Base-by-base conservation (phyloP, 305 asterid species). In the Solanum hybrid region DNA sequence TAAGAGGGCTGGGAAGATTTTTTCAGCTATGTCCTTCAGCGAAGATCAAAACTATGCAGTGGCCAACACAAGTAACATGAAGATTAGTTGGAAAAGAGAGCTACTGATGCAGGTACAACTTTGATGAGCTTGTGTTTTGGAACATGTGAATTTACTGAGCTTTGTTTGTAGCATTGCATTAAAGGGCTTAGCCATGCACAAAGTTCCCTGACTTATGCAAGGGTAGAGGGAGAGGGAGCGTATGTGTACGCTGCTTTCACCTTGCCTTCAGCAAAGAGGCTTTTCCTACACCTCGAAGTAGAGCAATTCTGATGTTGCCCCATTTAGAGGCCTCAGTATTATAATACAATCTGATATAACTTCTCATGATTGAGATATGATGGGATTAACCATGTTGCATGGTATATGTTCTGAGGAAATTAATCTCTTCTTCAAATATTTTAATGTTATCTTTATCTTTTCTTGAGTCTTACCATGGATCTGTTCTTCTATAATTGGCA, bases 1-100 rank as follows among this genome's bases (percentile, higher is more conserved):
- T 91, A 97, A 97, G 93, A 95, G 97, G 93, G 96, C 98, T 1
- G 99, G 98, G 24, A 97, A 97, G 95, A 95, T 97, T 82, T 97
- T 97, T 92, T 95, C 99, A 2, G 90, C 96, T 32, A 96, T 96
- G 98, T 97, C 99, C 46, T 97, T 97, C 89, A 91, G 86, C 26
- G 96, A 93, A 89, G 92, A 91, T 92, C 87, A 86, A 10, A 26
- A 79, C 82, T 78, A 35, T 76, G 92, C 80, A 4, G 91, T 37
- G 86, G 92, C 91, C 8, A 91, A 93, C 89, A 77, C 92, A 86
- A 92, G 94, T 90, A 86, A 89, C 89, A 89, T 88, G 89, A 89
- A 75, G 79, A 91, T 89, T 85, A 92, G 93, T 90, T 95, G 95
- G 98, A 92, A 95, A 89, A 93, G 99, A 94, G 92, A 93, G 91